Evolutionary conservation across 768 basidiomycete species (phyloP).

Genomic region (Pluteus cervinus): DNA sequence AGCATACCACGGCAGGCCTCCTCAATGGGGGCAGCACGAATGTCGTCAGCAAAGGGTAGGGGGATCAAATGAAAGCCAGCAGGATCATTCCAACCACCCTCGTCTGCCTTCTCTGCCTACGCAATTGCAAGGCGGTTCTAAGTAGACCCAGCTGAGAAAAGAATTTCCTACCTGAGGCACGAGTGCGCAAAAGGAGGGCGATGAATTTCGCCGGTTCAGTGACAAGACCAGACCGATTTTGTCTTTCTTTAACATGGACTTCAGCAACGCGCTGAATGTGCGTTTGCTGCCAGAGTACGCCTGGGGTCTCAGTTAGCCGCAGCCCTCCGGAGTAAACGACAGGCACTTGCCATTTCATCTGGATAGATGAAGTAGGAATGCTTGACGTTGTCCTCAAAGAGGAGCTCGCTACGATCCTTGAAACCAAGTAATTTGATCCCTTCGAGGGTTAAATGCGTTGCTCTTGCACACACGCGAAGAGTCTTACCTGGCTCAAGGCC

Average conservation of each 20-base stretch:
- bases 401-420: slow-evolving; percentile 62
- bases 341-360: slow-evolving; percentile 66
- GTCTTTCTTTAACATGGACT: slow-evolving; percentile 73
- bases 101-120: slow-evolving; percentile 66
- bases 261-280: slow-evolving; percentile 83
- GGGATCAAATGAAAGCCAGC: slow-evolving; percentile 91
- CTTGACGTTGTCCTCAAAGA: slow-evolving; percentile 87
- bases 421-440: slow-evolving; percentile 93
- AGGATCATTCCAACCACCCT: slow-evolving; percentile 73
- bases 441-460: slow-evolving; percentile 16
- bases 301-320: slow-evolving; percentile 23
- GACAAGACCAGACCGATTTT: slow-evolving; percentile 77
- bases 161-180: slow-evolving; percentile 66
- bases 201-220: slow-evolving; percentile 61
- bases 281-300: slow-evolving; percentile 86
- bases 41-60: slow-evolving; percentile 93
- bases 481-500: slow-evolving; percentile 69
- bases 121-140: slow-evolving; percentile 3
- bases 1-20: slow-evolving; percentile 54
- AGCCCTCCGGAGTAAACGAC: background rate
- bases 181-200: slow-evolving; percentile 78
- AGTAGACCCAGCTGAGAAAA: background rate
- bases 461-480: background rate
- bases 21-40: slow-evolving; percentile 71
- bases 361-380: slow-evolving; percentile 92